phyloP scores from a whole-genome alignment of 768 basidiomycete genomes.

The Trichaptum fuscoviolaceum region DNA sequence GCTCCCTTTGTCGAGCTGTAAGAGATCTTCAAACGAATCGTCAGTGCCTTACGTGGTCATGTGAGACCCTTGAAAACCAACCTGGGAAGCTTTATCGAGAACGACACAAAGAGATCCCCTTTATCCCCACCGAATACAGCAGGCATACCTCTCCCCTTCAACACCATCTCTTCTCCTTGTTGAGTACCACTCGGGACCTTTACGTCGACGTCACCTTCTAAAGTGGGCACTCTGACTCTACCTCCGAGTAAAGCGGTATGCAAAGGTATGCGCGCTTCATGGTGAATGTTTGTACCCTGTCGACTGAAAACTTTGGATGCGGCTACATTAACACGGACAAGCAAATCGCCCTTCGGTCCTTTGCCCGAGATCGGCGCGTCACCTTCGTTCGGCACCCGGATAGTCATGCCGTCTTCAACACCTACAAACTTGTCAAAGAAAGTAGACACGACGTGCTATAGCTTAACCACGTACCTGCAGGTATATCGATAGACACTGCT shows the following conservation, averaged over 20 bases:
- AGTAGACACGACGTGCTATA: slow-evolving; percentile 4
- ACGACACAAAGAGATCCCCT: slow-evolving; percentile 87
- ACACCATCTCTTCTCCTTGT: slow-evolving; percentile 94
- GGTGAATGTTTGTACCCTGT: slow-evolving; percentile 88
- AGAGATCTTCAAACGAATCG: slow-evolving; percentile 53
- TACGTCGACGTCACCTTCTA: slow-evolving; percentile 94
- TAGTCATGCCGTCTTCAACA: slow-evolving; percentile 91
- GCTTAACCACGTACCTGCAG: slow-evolving; percentile 57
- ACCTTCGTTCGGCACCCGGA: slow-evolving; percentile 75
- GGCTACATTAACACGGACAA: slow-evolving; percentile 80
- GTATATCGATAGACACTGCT: slow-evolving; percentile 75
- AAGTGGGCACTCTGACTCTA: slow-evolving; percentile 83
- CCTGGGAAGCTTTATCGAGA: slow-evolving; percentile 88
- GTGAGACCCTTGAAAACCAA: slow-evolving; percentile 32
- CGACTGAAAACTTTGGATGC: slow-evolving; percentile 81
- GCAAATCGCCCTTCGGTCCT: slow-evolving; percentile 78
- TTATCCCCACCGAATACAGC: slow-evolving; percentile 53
- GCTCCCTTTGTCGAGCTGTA: slow-evolving; percentile 76
- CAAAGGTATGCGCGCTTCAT: slow-evolving; percentile 84
- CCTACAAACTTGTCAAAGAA: slow-evolving; percentile 39
- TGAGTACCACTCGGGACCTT: slow-evolving; percentile 91
- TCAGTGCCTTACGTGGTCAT: slow-evolving; percentile 1
- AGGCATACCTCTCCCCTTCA: slow-evolving; percentile 80
- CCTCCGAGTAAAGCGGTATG: slow-evolving; percentile 93
- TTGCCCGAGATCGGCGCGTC: slow-evolving; percentile 79